Evolutionary conservation across 805 yeast genomes (phyloP), one percentile per base, ranked within the genome.

Genomic region (Candida maris): DNA sequence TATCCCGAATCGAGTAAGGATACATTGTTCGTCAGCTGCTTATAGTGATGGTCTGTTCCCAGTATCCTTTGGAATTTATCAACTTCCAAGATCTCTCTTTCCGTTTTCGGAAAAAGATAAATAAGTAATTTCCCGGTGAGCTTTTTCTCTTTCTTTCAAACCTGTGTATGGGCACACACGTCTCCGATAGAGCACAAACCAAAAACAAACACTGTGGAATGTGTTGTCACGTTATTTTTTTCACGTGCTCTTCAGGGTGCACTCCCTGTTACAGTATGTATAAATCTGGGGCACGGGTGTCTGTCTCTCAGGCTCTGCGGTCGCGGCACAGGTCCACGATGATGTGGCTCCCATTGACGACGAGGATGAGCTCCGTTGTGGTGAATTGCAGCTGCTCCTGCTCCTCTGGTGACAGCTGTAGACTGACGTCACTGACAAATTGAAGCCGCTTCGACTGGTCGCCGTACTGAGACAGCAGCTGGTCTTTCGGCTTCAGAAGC

Each of bases 81-180:
- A 18, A 15, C 9, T 17, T 28, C 18, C 31, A 10, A 30, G 8
- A 7, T 25, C 15, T 6, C 18, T 26, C 30, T 40, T 48, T 38
- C 55, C 55, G 24, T 18, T 42, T 48, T 37, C 15, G 51, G 55
- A 27, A 42, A 40, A 26, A 36, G 19, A 44, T 48, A 50, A 50
- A 50, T 42, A 48, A 15, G 10, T 13, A 17, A 13, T 29, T 25
- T 34, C 32, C 28, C 31, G 19, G 24, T 27, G 30, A 32, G 37
- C 34, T 18, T 30, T 34, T 31, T 35, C 26, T 27, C 21, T 6
- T 24, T 22, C 12, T 22, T 12, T 22, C n/a, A n/a, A n/a, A n/a
- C n/a, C n/a, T n/a, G n/a, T n/a, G n/a, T n/a, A n/a, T n/a, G n/a
- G n/a, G n/a, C n/a, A n/a, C n/a, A n/a, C n/a, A n/a, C n/a, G n/a